A percentile compares a stretch with the other conserved stretches of the same genome.
These are phyloP conservation scores for Fraxinus angustifolia DNA, from an alignment of 305 asterid species.

Conservation along the genomic window DNA sequence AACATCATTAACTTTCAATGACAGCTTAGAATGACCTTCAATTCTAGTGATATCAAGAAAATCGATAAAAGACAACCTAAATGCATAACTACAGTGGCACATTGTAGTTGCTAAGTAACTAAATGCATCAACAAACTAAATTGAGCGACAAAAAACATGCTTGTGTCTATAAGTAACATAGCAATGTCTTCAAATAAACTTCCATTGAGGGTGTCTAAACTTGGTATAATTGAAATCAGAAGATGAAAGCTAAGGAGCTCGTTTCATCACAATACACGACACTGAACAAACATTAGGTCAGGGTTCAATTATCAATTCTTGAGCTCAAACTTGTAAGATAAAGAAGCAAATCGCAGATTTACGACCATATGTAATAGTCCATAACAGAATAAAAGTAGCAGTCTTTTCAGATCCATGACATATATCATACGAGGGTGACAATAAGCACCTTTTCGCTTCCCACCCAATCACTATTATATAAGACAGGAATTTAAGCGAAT, in stretches of 20 bases:
- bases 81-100: not conserved
- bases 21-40: not conserved
- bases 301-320: not conserved
- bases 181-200: not conserved
- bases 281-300: not conserved
- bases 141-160: not conserved
- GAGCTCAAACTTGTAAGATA: not conserved
- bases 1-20: not conserved
- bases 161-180: not conserved
- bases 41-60: not conserved
- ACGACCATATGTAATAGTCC: not conserved
- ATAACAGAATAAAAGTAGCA: not conserved
- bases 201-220: not conserved
- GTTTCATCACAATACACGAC: not conserved
- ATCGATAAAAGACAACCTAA: not conserved
- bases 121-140: not conserved
- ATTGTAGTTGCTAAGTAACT: not conserved
- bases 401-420: not conserved
- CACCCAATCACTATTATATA: not conserved
- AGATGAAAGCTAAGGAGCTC: not conserved
- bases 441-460: not conserved
- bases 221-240: not conserved
- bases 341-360: not conserved
- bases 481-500: not conserved
- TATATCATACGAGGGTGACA: not conserved